A percentile compares a stretch with the other conserved stretches of the same genome.
Conservation (phyloP, 805 yeast species). For the Sporopachydermia lactativora region DNA sequence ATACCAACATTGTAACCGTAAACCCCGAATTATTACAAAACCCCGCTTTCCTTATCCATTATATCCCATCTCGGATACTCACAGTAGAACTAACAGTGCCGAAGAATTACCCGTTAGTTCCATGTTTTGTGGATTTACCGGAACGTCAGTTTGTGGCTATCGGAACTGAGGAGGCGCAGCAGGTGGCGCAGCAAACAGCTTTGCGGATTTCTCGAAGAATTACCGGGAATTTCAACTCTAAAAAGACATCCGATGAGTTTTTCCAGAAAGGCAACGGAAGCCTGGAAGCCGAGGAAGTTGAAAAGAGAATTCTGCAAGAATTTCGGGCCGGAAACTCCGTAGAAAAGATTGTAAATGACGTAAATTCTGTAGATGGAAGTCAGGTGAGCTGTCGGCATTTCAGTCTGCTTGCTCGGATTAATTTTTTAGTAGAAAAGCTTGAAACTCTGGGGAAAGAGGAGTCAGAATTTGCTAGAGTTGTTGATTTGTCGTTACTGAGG, state of each 20-base stretch:
- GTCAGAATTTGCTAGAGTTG: background rate
- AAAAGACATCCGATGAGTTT: too few species aligned
- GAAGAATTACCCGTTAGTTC: background rate
- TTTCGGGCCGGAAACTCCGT: too few species aligned
- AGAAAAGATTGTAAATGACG: too few species aligned
- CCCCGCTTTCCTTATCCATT: background rate
- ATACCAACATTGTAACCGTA: background rate
- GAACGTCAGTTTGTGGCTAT: background rate
- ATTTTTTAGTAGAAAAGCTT: background rate
- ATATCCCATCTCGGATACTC: background rate
- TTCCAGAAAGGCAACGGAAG: too few species aligned
- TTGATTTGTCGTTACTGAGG: too few species aligned
- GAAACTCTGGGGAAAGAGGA: background rate
- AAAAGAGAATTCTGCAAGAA: too few species aligned
- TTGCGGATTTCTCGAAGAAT: too few species aligned
- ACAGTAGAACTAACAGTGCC: background rate
- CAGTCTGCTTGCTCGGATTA: background rate
- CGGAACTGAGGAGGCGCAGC: conserved; percentile 1
- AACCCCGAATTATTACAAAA: background rate
- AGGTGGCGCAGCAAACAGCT: too few species aligned
- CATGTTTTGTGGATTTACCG: background rate
- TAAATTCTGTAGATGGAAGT: too few species aligned
- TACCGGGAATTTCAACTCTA: too few species aligned
- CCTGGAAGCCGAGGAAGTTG: too few species aligned
- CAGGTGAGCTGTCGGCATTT: too few species aligned